Evolutionary conservation across 495 filamentous ascomycete species (phyloP).

Genomic region (Hypoxylon rickii): DNA sequence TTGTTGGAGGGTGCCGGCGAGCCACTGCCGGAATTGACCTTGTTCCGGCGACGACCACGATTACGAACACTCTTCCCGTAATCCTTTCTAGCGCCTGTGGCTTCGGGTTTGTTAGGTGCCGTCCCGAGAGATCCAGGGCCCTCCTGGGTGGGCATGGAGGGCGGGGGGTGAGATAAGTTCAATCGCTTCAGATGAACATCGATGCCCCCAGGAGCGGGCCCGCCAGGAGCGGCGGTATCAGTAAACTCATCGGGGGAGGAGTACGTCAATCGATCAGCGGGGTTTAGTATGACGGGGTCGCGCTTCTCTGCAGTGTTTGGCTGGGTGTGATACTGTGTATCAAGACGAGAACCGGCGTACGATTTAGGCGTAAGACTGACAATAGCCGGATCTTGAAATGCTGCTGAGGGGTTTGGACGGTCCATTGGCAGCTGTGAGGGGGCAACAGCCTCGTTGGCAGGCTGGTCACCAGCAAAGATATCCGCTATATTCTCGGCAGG

Average conservation of each 20-base stretch:
- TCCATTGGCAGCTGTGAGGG: neutral
- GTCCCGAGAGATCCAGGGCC: neutral
- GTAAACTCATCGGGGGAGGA: conserved; percentile 34
- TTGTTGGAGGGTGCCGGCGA: conserved; percentile 31
- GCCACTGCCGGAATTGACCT: conserved; percentile 9
- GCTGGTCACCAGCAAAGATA: conserved; percentile 23
- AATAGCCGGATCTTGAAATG: conserved; percentile 61
- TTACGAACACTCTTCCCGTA: conserved; percentile 42
- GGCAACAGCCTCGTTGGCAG: neutral
- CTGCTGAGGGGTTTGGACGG: conserved; percentile 11
- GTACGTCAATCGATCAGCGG: conserved; percentile 30
- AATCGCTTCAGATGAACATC: conserved; percentile 13
- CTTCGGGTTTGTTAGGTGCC: conserved; percentile 1
- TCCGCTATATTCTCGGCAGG: conserved; percentile 41
- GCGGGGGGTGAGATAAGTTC: conserved; percentile 7
- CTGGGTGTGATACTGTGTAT: conserved; percentile 28
- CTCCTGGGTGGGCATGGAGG: neutral
- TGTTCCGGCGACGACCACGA: conserved; percentile 35
- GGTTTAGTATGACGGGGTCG: conserved; percentile 34
- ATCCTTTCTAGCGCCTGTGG: conserved; percentile 30
- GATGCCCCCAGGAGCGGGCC: conserved; percentile 4
- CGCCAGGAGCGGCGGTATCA: conserved; percentile 13
- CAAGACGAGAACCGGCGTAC: conserved; percentile 4
- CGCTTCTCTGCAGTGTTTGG: conserved; percentile 45
- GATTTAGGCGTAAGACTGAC: conserved; percentile 49